Conservation (phyloP, 2,329 filamentous ascomycete genomes). For the Colletotrichum lindemuthianum region DNA sequence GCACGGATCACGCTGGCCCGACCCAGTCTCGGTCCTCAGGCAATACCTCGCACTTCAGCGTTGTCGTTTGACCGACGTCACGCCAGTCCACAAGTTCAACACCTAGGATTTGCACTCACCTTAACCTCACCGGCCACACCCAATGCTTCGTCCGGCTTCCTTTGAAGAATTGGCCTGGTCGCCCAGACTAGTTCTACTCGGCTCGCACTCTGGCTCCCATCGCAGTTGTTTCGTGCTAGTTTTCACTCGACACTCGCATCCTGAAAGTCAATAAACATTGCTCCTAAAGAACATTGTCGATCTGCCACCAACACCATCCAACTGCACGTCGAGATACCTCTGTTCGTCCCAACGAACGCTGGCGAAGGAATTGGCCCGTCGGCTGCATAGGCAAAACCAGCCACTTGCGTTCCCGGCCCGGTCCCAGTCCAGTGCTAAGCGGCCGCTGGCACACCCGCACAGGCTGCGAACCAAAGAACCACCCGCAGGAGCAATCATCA, state of each 20-base stretch:
- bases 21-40: no score
- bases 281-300: neutral
- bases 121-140: no score
- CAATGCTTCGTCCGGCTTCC: no score
- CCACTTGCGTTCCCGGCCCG: slow-evolving; percentile 30
- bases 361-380: slow-evolving; percentile 20
- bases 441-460: slow-evolving; percentile 35
- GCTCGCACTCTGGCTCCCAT: no score
- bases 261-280: no score
- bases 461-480: slow-evolving; percentile 17
- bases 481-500: slow-evolving; percentile 20
- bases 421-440: slow-evolving; percentile 42
- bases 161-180: no score
- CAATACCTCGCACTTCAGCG: no score
- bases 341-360: slow-evolving; percentile 31
- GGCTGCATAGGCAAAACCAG: slow-evolving; percentile 32
- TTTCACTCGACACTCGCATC: neutral
- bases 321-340: slow-evolving; percentile 15
- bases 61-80: no score
- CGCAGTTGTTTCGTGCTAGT: neutral
- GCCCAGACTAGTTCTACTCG: no score
- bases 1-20: no score
- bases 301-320: slow-evolving; percentile 9
- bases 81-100: no score
- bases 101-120: no score